Base-by-base conservation (phyloP, 768 basidiomycete species). In the Russula emetica region DNA sequence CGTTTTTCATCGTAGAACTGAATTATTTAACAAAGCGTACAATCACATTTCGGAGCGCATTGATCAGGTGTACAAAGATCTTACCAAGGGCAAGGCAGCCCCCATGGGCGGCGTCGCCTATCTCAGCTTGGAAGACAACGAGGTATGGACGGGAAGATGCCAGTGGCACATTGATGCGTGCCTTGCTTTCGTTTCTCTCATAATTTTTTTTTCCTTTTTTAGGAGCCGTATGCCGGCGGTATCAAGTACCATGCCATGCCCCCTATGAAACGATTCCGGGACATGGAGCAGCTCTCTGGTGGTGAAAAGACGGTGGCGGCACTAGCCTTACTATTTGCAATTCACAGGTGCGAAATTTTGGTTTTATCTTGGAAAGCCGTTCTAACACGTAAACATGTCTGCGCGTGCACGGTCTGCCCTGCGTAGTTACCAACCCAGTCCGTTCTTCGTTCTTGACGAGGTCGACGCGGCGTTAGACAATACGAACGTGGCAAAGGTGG, bases 241-340 rank as follows among this genome's bases (percentile, higher is more conserved):
- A 92, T 99, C 78, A 98, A 97, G 75, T 98, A 98, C 73, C 96
- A 98, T 71, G 95, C 96, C 1, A 99, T 98, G 97, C 97, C 97
- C 0, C 97, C 97, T 0, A 96, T 98, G 88, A 99, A 99, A 74
- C 90, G 94, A 2, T 98, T 98, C 82, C 83, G 95, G 66, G 97
- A 98, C 72, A 98, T 98, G 95, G 95, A 98, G 63, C 96, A 98
- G 73, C 79, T 98, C 16, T 98, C 95, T 0, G 97, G 96, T 59
- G 97, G 96, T 24, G 97, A 99, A 74, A 98, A 98, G 78, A 98
- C 97, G 0, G 95, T 98, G 54, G 97, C 97, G 7, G 96, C 96
- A 6, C 78, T 98, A n/a, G 96, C 96, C 1, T 79, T 99, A 22
- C 80, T 98, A 36, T 98, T 98, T 69, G 95, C 97, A 5, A 96